Evolutionary conservation across 2,329 filamentous ascomycete species (phyloP), one percentile per base, ranked within the genome.

Genomic region (Ophiosphaerella narmari): DNA sequence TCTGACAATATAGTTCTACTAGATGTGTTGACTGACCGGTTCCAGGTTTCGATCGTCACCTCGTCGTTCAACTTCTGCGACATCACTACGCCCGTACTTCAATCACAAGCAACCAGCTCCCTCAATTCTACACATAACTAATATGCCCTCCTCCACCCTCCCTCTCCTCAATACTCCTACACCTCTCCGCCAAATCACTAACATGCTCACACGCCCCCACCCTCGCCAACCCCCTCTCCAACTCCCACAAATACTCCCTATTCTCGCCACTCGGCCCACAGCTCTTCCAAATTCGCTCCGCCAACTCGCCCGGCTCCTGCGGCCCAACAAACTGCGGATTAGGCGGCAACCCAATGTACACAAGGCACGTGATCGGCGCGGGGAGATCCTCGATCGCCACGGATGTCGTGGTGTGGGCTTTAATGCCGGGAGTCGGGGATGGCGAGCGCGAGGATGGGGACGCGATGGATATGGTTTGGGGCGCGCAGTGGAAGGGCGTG

Each of bases 271-370:
- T 97, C 21, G 92, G 90, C 0, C 94, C 94, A 35, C 78, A 74
- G 63, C 90, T 91, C 40, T 77, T 77, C 62, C 86, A 82, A 63
- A 99, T 97, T 73, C 93, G 90, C 73, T 85, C 82, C 21, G 93
- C 92, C 43, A 97, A 81, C 36, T 77, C 72, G 65, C 91, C 84
- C 1, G 89, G 88, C 46, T 94, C 87, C 69, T 96, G 91, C 0
- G 87, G 86, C 0, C 90, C 91, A 33, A 92, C 80, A 67, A 99
- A 99, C 73, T 97, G 94, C 47, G 90, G 88, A 67, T 99, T 99
- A 39, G 88, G 85, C 0, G 94, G 94, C 2, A 95, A 89, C 18
- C 94, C 94, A 67, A 99, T 97, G 73, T 99, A 99, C 1, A 96
- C 90, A 55, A 97, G 83, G 51, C 83, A 86, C 9, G 74, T 73